Evolutionary conservation across 805 yeast species (phyloP), one percentile per base, ranked within the genome.

Genomic region (Candida railenensis): DNA sequence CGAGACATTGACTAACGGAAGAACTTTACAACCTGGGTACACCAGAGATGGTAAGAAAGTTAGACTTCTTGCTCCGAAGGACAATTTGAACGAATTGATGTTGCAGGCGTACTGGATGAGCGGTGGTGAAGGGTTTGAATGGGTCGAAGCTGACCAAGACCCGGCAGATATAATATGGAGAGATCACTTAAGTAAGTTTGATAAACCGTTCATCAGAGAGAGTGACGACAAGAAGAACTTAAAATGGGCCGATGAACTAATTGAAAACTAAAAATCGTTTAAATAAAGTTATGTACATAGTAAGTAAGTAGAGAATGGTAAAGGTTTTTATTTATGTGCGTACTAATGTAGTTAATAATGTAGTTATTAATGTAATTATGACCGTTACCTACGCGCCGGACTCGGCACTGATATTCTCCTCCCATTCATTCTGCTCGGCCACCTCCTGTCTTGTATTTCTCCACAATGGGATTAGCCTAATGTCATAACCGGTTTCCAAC

Each of bases 131-230:
- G 90, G 89, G 12, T 88, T 87, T 58, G 87, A 84, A 49, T 88
- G 96, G 96, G 84, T 80, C 11, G 96, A 88, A 58, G 96, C 96
- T 0, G 96, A 88, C 59, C 86, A 85, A 58, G 96, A 89, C 58
- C 96, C 96, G 0, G 95, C 94, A 0, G 89, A 83, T 18, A 51
- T 82, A 15, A 43, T 66, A 20, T 73, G 77, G 77, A 58, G 59
- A 42, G 43, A 57, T 3, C 69, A 69, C 46, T 55, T 72, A 47
- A 48, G 53, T 3, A 44, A 45, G 42, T 57, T 53, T 34, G 53
- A 62, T 22, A 53, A 49, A 22, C 56, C 57, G 3, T 38, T 69
- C 8, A 48, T 42, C 25, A 48, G 48, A 34, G 50, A 45, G 32
- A 51, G 54, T 39, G 39, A 20, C 7, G 37, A 34, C 14, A 36